Percentiles rank a stretch among this genome's conserved stretches.
Evolutionary conservation across 2,329 filamentous ascomycete genomes (phyloP).

Genomic region (Tolypocladium guangdongense): DNA sequence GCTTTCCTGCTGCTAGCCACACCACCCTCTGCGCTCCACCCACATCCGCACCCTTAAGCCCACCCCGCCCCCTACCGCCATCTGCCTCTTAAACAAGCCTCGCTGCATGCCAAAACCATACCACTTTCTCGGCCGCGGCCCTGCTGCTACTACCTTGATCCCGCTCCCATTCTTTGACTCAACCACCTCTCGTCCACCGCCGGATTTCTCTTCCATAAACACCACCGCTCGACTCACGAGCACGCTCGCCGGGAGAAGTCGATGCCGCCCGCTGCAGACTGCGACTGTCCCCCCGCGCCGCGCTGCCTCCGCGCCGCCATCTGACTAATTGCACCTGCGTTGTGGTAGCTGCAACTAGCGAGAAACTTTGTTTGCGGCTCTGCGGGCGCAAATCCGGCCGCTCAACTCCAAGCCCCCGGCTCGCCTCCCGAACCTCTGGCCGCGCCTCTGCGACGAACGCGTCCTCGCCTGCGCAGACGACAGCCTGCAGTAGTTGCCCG

Average conservation of each 20-base stretch:
- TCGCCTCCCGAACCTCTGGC: background rate
- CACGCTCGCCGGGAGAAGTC: background rate
- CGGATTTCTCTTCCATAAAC: background rate
- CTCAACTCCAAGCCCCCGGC: background rate
- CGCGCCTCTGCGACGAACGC: background rate
- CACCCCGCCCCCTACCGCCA: background rate
- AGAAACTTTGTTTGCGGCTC: conserved; percentile 1
- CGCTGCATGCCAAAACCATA: background rate
- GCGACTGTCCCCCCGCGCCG: background rate
- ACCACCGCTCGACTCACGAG: background rate
- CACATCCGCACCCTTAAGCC: background rate
- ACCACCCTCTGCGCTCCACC: background rate
- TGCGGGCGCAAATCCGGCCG: conserved; percentile 1
- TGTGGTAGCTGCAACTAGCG: background rate
- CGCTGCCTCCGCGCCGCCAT: background rate
- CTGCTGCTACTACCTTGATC: background rate
- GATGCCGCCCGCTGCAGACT: background rate
- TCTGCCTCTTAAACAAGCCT: background rate
- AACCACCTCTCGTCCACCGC: background rate
- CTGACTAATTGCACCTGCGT: conserved; percentile 1
- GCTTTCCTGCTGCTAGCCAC: background rate
- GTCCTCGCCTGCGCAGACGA: background rate
- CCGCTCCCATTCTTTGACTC: conserved; percentile 1
- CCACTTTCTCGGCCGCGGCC: background rate
- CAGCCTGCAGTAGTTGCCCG: background rate